Percentiles rank a stretch among this genome's conserved stretches.
Evolutionary conservation across 805 yeast species (phyloP).

Genomic region (Yarrowia sp.): DNA sequence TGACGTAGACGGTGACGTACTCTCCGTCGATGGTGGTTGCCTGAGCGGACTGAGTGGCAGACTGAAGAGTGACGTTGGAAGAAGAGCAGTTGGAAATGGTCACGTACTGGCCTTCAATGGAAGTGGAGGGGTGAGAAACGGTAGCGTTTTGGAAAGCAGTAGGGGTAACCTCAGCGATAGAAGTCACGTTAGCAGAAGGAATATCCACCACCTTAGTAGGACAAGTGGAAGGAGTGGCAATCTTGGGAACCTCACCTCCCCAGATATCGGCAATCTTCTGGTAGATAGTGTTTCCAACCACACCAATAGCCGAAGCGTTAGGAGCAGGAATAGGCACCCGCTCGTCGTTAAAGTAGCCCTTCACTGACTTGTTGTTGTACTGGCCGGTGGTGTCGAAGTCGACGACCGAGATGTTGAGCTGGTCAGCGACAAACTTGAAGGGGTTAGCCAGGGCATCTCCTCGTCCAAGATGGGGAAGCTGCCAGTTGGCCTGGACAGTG

Average conservation of each 20-base stretch:
- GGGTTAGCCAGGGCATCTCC: conserved; percentile 60
- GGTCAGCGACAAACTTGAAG: conserved; percentile 54
- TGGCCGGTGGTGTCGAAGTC: conserved; percentile 2
- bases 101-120: conserved; percentile 1
- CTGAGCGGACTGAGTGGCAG: neutral
- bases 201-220: neutral
- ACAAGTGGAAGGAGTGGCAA: conserved; percentile 3
- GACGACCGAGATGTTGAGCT: conserved; percentile 42
- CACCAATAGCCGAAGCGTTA: conserved; percentile 6
- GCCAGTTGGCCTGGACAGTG: conserved; percentile 61
- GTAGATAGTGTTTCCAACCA: conserved; percentile 13
- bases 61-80: neutral
- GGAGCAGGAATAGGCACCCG: conserved; percentile 20
- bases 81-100: conserved; percentile 1
- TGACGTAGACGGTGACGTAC: conserved; percentile 13
- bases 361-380: conserved; percentile 24
- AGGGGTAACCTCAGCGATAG: neutral
- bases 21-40: neutral
- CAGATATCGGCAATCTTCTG: conserved; percentile 31
- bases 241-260: conserved; percentile 11
- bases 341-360: conserved; percentile 31
- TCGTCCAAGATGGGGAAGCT: conserved; percentile 58
- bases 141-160: neutral
- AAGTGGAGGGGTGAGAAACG: neutral
- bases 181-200: neutral